Conservation (phyloP, 352 stramenopile genomes). For the Globisporangium nunn region DNA sequence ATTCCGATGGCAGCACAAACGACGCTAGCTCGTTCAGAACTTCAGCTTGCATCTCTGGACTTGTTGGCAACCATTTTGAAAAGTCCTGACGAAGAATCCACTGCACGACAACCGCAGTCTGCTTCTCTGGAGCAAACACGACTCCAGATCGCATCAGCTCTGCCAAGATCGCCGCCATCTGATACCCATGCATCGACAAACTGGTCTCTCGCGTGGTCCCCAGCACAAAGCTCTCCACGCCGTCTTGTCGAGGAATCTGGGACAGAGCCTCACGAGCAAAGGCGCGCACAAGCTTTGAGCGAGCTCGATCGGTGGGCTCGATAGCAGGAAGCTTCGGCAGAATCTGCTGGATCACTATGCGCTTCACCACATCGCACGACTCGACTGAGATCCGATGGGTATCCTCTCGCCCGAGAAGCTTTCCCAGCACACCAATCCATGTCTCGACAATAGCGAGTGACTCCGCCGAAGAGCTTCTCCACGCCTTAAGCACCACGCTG, state of each 20-base stretch:
- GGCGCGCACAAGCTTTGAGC: background rate
- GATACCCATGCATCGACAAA: background rate
- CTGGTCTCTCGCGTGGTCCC: background rate
- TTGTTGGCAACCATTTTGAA: conserved; percentile 4
- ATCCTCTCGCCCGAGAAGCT: background rate
- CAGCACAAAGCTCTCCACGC: conserved; percentile 9
- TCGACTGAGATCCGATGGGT: conserved; percentile 1
- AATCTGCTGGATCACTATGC: conserved; percentile 3
- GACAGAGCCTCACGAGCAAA: conserved; percentile 8
- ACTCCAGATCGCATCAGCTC: conserved; percentile 6
- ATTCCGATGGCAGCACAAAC: conserved; percentile 1
- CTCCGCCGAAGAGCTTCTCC: background rate
- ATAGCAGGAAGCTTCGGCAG: conserved; percentile 3
- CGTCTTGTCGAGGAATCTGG: conserved; percentile 6
- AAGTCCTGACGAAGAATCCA: conserved; percentile 17
- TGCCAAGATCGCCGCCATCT: conserved; percentile 7
- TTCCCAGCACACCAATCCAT: conserved; percentile 7
- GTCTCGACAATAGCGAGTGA: conserved; percentile 1
- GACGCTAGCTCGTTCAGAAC: conserved; percentile 9
- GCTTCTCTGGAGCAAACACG: conserved; percentile 5
- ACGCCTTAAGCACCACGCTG: background rate
- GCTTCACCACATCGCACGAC: conserved; percentile 7
- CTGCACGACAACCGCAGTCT: conserved; percentile 9
- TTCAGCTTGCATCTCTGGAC: background rate
- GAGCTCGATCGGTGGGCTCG: background rate